These are phyloP conservation scores for Boeremia lycopersici DNA, from an alignment of 2,329 filamentous ascomycete genomes.

Conservation along the genomic window DNA sequence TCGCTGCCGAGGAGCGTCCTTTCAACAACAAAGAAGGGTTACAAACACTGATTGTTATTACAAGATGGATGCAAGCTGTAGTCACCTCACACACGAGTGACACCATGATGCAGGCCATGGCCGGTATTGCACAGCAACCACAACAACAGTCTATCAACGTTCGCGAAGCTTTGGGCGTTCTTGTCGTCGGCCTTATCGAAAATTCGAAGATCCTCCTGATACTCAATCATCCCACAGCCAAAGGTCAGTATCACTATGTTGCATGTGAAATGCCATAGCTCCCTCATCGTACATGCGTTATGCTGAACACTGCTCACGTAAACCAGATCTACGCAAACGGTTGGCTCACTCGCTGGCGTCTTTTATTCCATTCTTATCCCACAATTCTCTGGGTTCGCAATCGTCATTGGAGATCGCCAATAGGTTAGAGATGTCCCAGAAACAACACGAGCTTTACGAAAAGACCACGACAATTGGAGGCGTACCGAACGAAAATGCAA, in stretches of 20 bases:
- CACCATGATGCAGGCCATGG: slow-evolving; percentile 48
- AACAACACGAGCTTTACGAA: slow-evolving; percentile 51
- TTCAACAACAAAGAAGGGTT: slow-evolving; percentile 38
- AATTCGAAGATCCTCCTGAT: slow-evolving; percentile 62
- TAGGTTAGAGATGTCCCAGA: slow-evolving; percentile 48
- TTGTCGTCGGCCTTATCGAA: slow-evolving; percentile 67
- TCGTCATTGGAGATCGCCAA: slow-evolving; percentile 57
- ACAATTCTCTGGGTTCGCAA: slow-evolving; percentile 58
- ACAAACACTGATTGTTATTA: slow-evolving; percentile 37
- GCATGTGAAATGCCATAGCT: background rate
- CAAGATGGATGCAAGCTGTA: slow-evolving; percentile 49
- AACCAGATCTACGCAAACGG: slow-evolving; percentile 39
- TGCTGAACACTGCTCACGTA: slow-evolving; percentile 14
- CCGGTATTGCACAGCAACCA: slow-evolving; percentile 54
- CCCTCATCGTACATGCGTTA: background rate
- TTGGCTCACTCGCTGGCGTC: slow-evolving; percentile 42
- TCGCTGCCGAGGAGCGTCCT: slow-evolving; percentile 42
- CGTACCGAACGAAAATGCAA: slow-evolving; percentile 46
- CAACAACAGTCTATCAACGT: slow-evolving; percentile 65
- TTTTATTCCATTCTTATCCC: slow-evolving; percentile 55
- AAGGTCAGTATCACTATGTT: slow-evolving; percentile 48
- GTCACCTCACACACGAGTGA: slow-evolving; percentile 48
- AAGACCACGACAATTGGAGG: slow-evolving; percentile 53
- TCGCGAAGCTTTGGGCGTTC: slow-evolving; percentile 67
- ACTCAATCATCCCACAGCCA: slow-evolving; percentile 60